Base-by-base conservation (phyloP, 495 filamentous ascomycete species). In the Xylaria sp. region DNA sequence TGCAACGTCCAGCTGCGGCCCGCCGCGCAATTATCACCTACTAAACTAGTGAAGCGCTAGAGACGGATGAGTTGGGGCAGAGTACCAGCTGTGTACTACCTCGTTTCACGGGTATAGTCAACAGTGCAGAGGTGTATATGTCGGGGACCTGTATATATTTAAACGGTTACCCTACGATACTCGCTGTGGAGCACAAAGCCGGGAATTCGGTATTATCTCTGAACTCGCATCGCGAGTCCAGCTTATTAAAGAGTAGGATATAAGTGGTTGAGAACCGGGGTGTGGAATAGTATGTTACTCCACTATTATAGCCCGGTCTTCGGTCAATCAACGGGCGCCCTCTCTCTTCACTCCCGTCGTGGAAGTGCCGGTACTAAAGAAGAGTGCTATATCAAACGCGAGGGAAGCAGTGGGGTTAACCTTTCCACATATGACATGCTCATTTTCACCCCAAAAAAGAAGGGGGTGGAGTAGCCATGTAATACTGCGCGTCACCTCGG, bases 281-380 rank as follows among this genome's bases (percentile, higher is more conserved):
- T 29, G 14, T 29, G 14, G 9, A 0, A 59, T 37, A 59, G 31
- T 19, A 11, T 3, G 0, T 41, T n/a, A n/a, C 58, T 40, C 58
- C n/a, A 35, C 59, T 12, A 46, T 8, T 46, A 14, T n/a, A 48
- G n/a, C 61, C 40, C 41, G 61, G 62, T 40, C 62, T 66, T 52
- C 62, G 62, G 29, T 5, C 9, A 66, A 52, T 8, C 24, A 35
- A 17, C 6, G 15, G 48, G 61, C 41, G 37, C 59, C 59, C 31
- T 21, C 33, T 37, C 37, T 24, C 33, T 40, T 62, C 37, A 24
- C 37, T 61, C 17, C 24, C 14, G 17, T 48, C 41, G n/a, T n/a
- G n/a, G 0, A 48, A 48, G 8, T 64, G 40, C 61, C 43, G 61
- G 61, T 7, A 44, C 43, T 64, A 21, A 2, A 21, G 29, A 9